Conservation (phyloP, 148 eudicot genomes). For the Simmondsia chinensis region DNA sequence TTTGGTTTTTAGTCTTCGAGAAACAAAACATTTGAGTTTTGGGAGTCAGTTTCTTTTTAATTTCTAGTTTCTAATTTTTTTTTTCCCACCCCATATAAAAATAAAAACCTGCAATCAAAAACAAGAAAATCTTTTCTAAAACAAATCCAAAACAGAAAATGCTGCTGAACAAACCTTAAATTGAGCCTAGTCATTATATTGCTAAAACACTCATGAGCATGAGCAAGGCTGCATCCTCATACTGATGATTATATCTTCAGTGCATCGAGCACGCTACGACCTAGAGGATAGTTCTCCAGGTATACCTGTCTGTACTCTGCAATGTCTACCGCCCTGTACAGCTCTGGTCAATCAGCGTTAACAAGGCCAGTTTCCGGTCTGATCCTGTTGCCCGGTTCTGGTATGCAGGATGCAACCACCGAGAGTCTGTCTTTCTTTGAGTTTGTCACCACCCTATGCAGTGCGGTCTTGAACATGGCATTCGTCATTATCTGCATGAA, state of each 20-base stretch:
- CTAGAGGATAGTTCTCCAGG: constrained; percentile 10
- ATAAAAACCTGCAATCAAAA: no score
- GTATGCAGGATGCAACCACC: constrained; percentile 23
- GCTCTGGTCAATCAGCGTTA: constrained; percentile 15
- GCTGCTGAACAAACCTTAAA: no score
- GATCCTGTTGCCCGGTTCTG: constrained; percentile 16
- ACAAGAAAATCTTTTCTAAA: no score
- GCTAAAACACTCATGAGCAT: no score
- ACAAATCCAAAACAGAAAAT: no score
- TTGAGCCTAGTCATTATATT: no score
- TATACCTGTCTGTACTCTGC: constrained; percentile 6
- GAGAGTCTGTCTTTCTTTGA: constrained; percentile 23
- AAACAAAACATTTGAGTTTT: no score
- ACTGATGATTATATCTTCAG: constrained; percentile 5
- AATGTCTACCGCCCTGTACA: constrained; percentile 26
- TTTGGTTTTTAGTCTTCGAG: no score
- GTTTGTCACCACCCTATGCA: constrained; percentile 42
- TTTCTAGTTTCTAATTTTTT: no score
- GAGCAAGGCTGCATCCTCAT: no score
- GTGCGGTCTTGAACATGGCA: constrained; percentile 38
- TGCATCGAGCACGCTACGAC: constrained; percentile 11
- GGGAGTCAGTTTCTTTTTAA: no score
- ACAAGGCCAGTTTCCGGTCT: constrained; percentile 26
- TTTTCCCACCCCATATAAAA: no score
- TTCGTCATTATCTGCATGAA: constrained; percentile 45